A percentile compares a stretch with the other conserved stretches of the same genome.
These are phyloP conservation scores for Rhizophagus clarus DNA, from an alignment of 192 early-diverging fungal genomes.

Conservation along the genomic window DNA sequence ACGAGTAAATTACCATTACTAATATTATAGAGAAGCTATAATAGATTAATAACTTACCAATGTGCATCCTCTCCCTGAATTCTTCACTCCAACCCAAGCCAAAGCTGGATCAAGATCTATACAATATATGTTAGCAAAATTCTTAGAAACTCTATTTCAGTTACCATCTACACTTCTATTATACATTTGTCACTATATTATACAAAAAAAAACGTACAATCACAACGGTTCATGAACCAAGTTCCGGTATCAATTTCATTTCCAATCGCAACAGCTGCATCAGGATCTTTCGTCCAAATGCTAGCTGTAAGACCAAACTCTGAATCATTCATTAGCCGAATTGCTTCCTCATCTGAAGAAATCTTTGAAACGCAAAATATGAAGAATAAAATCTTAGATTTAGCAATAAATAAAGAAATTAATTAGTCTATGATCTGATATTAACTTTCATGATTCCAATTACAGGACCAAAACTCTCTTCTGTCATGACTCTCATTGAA, in stretches of 20 bases:
- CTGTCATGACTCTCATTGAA: slow-evolving; percentile 73
- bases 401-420: not conserved
- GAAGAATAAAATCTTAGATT: not conserved
- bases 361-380: not conserved
- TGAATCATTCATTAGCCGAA: slow-evolving; percentile 79
- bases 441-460: slow-evolving; percentile 75
- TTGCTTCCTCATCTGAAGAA: slow-evolving; percentile 70
- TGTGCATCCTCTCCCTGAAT: slow-evolving; percentile 71
- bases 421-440: not conserved
- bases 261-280: slow-evolving; percentile 63
- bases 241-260: slow-evolving; percentile 75
- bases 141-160: not conserved
- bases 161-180: not conserved
- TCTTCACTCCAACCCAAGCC: slow-evolving; percentile 78
- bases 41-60: slow-evolving; percentile 35
- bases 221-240: slow-evolving; percentile 84
- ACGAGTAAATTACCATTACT: not conserved
- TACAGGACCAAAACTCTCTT: slow-evolving; percentile 86
- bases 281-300: slow-evolving; percentile 72
- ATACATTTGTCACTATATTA: not conserved
- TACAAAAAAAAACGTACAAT: slow-evolving; percentile 42
- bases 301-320: slow-evolving; percentile 79
- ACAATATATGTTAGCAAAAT: not conserved
- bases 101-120: slow-evolving; percentile 73
- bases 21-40: not conserved